Evolutionary conservation across 805 yeast genomes (phyloP), one percentile per base, ranked within the genome.

Genomic region (Zygotorulaspora florentina): DNA sequence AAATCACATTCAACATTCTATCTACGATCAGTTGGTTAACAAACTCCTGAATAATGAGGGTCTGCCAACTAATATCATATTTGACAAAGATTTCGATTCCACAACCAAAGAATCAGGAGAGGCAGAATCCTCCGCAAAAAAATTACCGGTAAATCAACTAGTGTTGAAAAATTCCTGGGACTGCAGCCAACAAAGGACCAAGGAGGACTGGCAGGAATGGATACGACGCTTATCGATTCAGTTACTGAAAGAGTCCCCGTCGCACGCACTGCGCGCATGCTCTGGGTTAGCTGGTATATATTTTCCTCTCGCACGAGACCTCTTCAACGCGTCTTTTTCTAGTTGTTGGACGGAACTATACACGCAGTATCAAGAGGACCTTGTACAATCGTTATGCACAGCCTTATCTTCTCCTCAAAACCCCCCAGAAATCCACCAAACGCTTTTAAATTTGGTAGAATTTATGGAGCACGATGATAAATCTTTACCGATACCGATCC

Each of bases 181-280:
- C 55, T 85, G 96, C 23, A 79, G 86, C 18, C 91, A 87, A 54
- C 79, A 91, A 53, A 77, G 95, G 42, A 87, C 97, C 0, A 82
- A 83, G 55, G 98, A 90, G 56, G 99, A 93, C 55, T 93, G 99
- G 99, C 91, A 86, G 56, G 98, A 93, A 60, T 93, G 99, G 99
- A 81, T 89, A 53, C 78, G 95, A 48, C 74, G 93, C 47, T 71
- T 93, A 39, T 82, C 93, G 55, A 85, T 88, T 42, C 96, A 89
- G 59, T 65, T 93, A 28, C 69, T 93, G 52, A 87, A 86, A 56
- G 96, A 90, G 61, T 87, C 96, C 29, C 96, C 99, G 2, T 87
- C 96, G 0, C 96, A 87, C 57, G 95, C 97, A 1, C 73, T 93
- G 34, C 75, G 97, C 53, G 96, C 97, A 0, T 93, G 99, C 62